phyloP scores from a whole-genome alignment of 2,329 filamentous ascomycete species.

The Cordyceps cateniannulata region DNA sequence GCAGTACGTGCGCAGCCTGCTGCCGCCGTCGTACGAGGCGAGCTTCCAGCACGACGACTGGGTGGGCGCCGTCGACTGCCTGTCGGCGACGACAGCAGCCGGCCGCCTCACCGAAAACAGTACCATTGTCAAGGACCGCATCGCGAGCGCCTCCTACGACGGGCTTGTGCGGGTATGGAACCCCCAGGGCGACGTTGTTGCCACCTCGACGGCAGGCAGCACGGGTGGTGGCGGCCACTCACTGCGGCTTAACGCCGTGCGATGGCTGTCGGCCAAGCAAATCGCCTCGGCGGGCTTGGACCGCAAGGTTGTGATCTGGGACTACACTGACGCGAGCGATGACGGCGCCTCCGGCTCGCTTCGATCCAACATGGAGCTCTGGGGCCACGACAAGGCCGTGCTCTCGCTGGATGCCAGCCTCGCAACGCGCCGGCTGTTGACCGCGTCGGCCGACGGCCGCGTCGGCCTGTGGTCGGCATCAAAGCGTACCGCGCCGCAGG shows the following conservation, averaged over 20 bases:
- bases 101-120: slow-evolving; percentile 36
- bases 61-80: slow-evolving; percentile 80
- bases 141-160: slow-evolving; percentile 92
- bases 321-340: slow-evolving; percentile 61
- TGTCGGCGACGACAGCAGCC: slow-evolving; percentile 60
- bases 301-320: slow-evolving; percentile 82
- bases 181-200: slow-evolving; percentile 75
- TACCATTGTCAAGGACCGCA: slow-evolving; percentile 38
- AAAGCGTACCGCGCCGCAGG: slow-evolving; percentile 67
- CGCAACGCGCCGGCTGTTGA: slow-evolving; percentile 70
- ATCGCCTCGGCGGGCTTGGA: slow-evolving; percentile 81
- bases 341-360: slow-evolving; percentile 56
- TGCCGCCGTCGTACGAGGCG: slow-evolving; percentile 82
- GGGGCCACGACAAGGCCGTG: slow-evolving; percentile 71
- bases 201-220: slow-evolving; percentile 58
- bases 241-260: slow-evolving; percentile 72
- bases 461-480: slow-evolving; percentile 86
- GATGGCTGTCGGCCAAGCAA: slow-evolving; percentile 71
- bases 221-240: slow-evolving; percentile 63
- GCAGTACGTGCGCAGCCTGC: slow-evolving; percentile 87
- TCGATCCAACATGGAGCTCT: slow-evolving; percentile 71
- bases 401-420: slow-evolving; percentile 70
- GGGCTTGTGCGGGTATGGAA: slow-evolving; percentile 87
- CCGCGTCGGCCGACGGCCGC: slow-evolving; percentile 74
- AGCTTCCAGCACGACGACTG: slow-evolving; percentile 98